These are phyloP conservation scores for Potentilla sterilis DNA, from an alignment of 306 rosid genomes.

Conservation along the genomic window DNA sequence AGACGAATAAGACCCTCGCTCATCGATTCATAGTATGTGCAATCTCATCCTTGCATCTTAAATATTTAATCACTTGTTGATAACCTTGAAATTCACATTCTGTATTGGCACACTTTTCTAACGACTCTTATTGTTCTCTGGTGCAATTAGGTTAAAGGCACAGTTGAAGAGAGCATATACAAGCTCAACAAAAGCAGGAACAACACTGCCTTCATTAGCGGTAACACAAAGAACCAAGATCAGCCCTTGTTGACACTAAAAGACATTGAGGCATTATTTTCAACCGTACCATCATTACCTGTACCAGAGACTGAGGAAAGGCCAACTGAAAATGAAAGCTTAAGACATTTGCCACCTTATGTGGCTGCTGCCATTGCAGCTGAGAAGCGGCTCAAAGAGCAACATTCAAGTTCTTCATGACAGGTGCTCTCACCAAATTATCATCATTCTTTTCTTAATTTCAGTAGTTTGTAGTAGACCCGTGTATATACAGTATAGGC, in stretches of 20 bases:
- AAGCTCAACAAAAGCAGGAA: slow-evolving; percentile 75
- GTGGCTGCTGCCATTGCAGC: slow-evolving; percentile 87
- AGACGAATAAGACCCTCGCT: slow-evolving; percentile 62
- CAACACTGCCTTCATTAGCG: slow-evolving; percentile 59
- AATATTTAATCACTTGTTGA: not conserved
- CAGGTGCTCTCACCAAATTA: not conserved
- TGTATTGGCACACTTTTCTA: not conserved
- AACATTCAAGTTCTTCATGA: slow-evolving; percentile 38
- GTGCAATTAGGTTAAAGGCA: slow-evolving; percentile 64
- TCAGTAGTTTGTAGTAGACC: not conserved
- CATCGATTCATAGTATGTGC: slow-evolving; percentile 81
- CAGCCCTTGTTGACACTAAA: slow-evolving; percentile 73
- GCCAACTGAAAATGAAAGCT: slow-evolving; percentile 31
- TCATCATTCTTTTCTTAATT: not conserved
- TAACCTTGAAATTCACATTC: not conserved
- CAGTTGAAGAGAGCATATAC: slow-evolving; percentile 88
- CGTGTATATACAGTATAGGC: not conserved
- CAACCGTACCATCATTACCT: slow-evolving; percentile 42
- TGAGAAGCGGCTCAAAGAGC: slow-evolving; percentile 68
- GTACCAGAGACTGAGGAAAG: slow-evolving; percentile 46
- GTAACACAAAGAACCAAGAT: slow-evolving; percentile 81
- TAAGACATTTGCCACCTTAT: slow-evolving; percentile 76
- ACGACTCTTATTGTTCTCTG: not conserved
- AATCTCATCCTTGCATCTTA: not conserved
- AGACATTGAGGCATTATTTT: slow-evolving; percentile 71